phyloP scores from a whole-genome alignment of 768 basidiomycete species.

The Collybia sordida region DNA sequence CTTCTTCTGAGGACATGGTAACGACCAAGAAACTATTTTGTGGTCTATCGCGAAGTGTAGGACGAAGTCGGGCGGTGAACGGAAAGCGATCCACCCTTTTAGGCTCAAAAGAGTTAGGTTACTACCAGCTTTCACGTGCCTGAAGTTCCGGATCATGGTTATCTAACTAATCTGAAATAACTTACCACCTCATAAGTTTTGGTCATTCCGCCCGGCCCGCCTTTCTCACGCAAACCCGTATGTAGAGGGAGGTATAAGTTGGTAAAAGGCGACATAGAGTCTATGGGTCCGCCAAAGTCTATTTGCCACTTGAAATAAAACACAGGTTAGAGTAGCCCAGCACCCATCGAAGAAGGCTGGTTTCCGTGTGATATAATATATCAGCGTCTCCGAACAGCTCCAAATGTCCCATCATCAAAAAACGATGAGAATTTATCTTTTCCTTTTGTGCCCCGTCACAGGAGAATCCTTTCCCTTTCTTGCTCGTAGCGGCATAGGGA shows the following conservation, averaged over 20 bases:
- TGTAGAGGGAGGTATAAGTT: no score
- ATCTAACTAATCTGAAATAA: constrained; percentile 12
- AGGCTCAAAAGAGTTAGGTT: constrained; percentile 1
- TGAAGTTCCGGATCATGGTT: constrained; percentile 20
- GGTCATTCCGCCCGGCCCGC: constrained; percentile 12
- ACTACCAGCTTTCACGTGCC: constrained; percentile 26
- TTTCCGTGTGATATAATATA: no score
- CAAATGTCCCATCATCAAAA: constrained; percentile 5
- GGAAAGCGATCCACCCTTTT: constrained; percentile 14
- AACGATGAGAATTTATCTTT: constrained; percentile 45
- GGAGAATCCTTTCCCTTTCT: constrained; percentile 60
- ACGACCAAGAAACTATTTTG: constrained; percentile 11
- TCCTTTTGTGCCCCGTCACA: constrained; percentile 59
- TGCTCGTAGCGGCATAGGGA: constrained; percentile 69
- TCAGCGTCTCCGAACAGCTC: constrained; percentile 3
- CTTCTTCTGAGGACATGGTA: constrained; percentile 55
- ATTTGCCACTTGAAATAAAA: no score
- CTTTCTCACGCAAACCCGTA: no score
- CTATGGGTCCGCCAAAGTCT: no score
- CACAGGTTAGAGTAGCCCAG: no score
- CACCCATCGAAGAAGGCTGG: background rate
- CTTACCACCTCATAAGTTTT: no score
- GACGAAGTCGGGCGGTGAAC: constrained; percentile 22
- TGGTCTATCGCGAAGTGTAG: background rate
- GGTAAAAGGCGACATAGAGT: no score